Conservation (phyloP, 805 yeast genomes). For the Ogataea trehaloabstinens region DNA sequence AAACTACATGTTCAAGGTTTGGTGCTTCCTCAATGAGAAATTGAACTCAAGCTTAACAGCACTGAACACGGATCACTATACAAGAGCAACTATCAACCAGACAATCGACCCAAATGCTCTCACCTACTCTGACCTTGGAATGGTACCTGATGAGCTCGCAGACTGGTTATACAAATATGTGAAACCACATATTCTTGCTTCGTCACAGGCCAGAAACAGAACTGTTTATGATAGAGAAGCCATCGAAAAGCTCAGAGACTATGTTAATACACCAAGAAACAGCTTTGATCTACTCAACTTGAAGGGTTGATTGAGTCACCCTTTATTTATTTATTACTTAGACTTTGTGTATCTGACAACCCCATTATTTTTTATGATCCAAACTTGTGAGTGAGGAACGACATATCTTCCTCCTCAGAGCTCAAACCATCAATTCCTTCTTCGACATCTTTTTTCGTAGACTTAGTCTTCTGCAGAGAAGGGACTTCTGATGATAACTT, state of each 20-base stretch:
- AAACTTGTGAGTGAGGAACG: constrained; percentile 15
- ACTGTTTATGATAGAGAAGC: constrained; percentile 38
- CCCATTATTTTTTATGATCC: constrained; percentile 4
- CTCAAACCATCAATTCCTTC: constrained; percentile 16
- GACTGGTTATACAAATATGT: constrained; percentile 47
- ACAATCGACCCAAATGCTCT: constrained; percentile 55
- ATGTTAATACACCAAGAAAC: constrained; percentile 35
- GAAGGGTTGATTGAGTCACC: constrained; percentile 14
- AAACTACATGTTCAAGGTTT: constrained; percentile 30
- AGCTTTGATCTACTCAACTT: constrained; percentile 31
- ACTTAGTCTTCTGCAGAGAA: background rate
- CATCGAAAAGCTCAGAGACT: constrained; percentile 33
- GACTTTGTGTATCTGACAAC: background rate
- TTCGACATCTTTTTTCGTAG: constrained; percentile 3
- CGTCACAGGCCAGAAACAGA: constrained; percentile 36
- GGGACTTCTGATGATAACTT: constrained; percentile 1
- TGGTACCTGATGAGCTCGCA: constrained; percentile 52
- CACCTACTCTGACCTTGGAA: constrained; percentile 70
- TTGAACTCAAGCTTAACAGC: constrained; percentile 39
- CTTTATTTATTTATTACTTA: constrained; percentile 5
- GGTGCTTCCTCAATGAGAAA: constrained; percentile 39
- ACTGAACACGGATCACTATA: constrained; percentile 68
- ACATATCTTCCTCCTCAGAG: constrained; percentile 16
- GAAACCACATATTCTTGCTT: constrained; percentile 33
- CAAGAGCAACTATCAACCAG: constrained; percentile 71